These are phyloP conservation scores for Phoma sp. DNA, from an alignment of 2,329 filamentous ascomycete species.

Conservation along the genomic window DNA sequence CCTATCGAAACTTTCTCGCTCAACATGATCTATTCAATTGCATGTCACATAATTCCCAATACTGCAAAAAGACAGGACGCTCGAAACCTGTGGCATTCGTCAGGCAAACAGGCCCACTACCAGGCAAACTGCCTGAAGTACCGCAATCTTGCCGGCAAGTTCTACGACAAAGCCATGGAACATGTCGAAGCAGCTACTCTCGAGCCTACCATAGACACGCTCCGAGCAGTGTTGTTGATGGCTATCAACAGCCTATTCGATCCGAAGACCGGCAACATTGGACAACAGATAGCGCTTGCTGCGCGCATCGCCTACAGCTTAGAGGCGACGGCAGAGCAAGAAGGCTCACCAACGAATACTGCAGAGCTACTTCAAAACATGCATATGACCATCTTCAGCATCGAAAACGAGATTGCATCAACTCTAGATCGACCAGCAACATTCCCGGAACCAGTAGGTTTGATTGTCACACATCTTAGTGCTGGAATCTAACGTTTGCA, in stretches of 20 bases:
- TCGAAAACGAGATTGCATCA: constrained; percentile 46
- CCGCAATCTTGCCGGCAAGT: constrained; percentile 34
- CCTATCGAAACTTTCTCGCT: constrained; percentile 38
- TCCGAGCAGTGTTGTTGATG: constrained; percentile 42
- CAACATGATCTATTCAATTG: constrained; percentile 47
- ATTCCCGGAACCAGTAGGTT: constrained; percentile 44
- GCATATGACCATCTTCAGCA: constrained; percentile 45
- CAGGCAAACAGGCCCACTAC: constrained; percentile 37
- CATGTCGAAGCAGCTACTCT: constrained; percentile 42
- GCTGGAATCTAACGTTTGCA: constrained; percentile 20
- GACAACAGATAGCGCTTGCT: constrained; percentile 46
- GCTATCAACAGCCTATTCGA: constrained; percentile 47
- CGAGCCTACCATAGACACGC: constrained; percentile 40
- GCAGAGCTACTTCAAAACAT: constrained; percentile 35
- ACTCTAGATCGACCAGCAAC: constrained; percentile 44
- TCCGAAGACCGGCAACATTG: constrained; percentile 43
- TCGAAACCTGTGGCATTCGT: constrained; percentile 29
- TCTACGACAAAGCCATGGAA: constrained; percentile 39
- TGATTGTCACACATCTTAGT: background rate
- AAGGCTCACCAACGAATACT: constrained; percentile 34
- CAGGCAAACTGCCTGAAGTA: constrained; percentile 41
- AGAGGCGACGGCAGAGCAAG: constrained; percentile 34
- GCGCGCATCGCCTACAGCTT: constrained; percentile 42
- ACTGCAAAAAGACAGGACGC: constrained; percentile 30
- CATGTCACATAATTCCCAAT: constrained; percentile 41